Base-by-base conservation (phyloP, 805 yeast species). In the Nakazawaea ambrosiae region DNA sequence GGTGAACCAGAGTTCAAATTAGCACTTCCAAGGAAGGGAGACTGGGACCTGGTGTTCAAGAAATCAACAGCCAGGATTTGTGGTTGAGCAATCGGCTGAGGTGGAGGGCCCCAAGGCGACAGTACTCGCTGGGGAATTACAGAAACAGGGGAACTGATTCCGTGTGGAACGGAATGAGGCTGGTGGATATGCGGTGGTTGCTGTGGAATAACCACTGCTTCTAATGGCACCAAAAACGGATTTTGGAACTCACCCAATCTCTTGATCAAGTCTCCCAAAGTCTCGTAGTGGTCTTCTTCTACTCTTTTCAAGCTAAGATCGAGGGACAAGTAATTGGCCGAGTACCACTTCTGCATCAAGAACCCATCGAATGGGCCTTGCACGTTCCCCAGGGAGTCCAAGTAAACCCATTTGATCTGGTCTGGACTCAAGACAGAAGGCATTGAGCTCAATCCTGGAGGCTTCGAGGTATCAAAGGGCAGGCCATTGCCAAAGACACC, bases 341-440 rank as follows among this genome's bases (percentile, higher is more conserved):
- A 51, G 41, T 70, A 75, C 96, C 96, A 86, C 36, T 65, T 75
- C 45, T 83, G 89, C 96, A 86, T 86, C 58, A 70, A 59, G 19
- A 58, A 54, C 2, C 89, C 87, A 33, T 66, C 65, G 57, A 86
- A 86, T 3, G 96, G 95, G 17, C 96, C 96, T 53, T 85, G 95
- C 44, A 75, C 78, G 35, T 59, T 67, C 4, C 83, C 85, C 28
- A 67, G 55, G 0, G 85, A 77, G 54, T 86, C 96, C 38, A 79
- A 60, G 54, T 86, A 86, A 41, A 61, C 60, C 96, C 96, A 86
- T 34, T 67, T 60, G 46, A 78, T 65, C 36, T 63, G 55, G 20
- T 55, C 63, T 2, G 76, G 68, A 2, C 60, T 49, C 11, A 68
- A 27, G 16, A 37, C 20, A 27, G 32, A 44, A n/a, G 34, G 36